phyloP scores from a whole-genome alignment of 805 yeast species.

The Zygoascus flipseniorum region DNA sequence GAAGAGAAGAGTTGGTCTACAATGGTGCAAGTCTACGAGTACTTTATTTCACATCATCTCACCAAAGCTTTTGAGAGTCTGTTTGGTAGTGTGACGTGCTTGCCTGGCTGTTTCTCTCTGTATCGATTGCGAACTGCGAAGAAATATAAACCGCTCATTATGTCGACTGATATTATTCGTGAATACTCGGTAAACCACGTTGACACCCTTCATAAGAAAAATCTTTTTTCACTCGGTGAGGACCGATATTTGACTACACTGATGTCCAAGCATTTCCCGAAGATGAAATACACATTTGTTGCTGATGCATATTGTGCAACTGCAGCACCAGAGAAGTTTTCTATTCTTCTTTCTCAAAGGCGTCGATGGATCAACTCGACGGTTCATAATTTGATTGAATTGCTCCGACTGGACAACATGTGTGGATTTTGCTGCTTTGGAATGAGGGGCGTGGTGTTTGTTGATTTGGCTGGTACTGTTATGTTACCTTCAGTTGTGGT shows the following conservation, averaged over 20 bases:
- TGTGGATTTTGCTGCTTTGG: conserved; percentile 56
- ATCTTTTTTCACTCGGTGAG: conserved; percentile 53
- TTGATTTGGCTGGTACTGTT: conserved; percentile 48
- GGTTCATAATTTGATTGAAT: conserved; percentile 52
- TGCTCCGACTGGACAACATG: conserved; percentile 46
- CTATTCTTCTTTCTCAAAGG: conserved; percentile 45
- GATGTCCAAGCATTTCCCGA: conserved; percentile 50
- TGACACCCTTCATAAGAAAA: conserved; percentile 53
- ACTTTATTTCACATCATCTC: conserved; percentile 55
- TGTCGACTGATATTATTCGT: conserved; percentile 52
- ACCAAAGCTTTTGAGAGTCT: conserved; percentile 56
- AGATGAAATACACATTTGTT: conserved; percentile 44
- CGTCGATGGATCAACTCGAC: conserved; percentile 64
- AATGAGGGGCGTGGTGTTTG: conserved; percentile 50
- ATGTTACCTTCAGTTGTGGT: conserved; percentile 52
- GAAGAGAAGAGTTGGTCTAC: conserved; percentile 49
- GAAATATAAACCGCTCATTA: conserved; percentile 47
- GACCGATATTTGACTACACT: conserved; percentile 51
- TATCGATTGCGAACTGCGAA: conserved; percentile 41
- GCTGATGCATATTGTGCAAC: conserved; percentile 54
- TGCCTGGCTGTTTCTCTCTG: conserved; percentile 59
- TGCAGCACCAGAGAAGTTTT: conserved; percentile 45
- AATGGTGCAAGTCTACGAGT: conserved; percentile 55
- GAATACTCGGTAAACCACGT: conserved; percentile 48
- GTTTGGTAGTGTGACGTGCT: conserved; percentile 56